Evolutionary conservation across 176 grass and related monocot genomes (phyloP).

Genomic region (Carex myosuroides): DNA sequence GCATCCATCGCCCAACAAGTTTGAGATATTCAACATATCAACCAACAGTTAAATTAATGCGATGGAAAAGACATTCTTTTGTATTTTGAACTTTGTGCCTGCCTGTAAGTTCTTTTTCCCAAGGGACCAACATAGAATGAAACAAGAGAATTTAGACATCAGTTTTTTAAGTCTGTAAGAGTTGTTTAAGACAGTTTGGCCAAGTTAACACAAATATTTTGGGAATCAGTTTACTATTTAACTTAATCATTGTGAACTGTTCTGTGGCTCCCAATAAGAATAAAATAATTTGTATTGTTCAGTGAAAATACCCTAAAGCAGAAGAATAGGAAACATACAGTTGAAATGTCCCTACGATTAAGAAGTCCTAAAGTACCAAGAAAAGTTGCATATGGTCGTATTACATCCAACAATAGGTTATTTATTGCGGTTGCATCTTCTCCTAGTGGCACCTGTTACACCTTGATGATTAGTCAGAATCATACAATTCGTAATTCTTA

Average conservation of each 20-base stretch:
- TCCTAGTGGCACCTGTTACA: conserved; percentile 60
- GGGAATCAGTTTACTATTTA: not conserved
- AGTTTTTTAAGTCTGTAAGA: not conserved
- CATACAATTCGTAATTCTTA: not conserved
- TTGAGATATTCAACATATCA: not conserved
- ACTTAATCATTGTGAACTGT: not conserved
- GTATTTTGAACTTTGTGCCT: not conserved
- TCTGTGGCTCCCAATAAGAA: not conserved
- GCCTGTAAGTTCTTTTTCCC: not conserved
- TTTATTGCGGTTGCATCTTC: conserved; percentile 39
- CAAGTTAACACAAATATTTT: not conserved
- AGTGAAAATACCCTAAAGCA: not conserved
- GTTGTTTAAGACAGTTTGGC: not conserved
- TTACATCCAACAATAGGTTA: conserved; percentile 48
- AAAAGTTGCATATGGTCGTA: conserved; percentile 40
- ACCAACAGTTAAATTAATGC: not conserved
- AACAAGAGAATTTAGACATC: not conserved
- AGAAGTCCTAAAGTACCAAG: conserved; percentile 59
- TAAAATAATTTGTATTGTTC: not conserved
- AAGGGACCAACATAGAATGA: conserved; percentile 1
- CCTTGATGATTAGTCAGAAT: conserved; percentile 1
- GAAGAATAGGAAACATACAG: conserved; percentile 32
- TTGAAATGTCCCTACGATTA: conserved; percentile 42
- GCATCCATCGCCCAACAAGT: not conserved
- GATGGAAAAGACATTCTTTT: not conserved